Evolutionary conservation across 805 yeast species (phyloP).

Genomic region (Torulaspora delbrueckii): DNA sequence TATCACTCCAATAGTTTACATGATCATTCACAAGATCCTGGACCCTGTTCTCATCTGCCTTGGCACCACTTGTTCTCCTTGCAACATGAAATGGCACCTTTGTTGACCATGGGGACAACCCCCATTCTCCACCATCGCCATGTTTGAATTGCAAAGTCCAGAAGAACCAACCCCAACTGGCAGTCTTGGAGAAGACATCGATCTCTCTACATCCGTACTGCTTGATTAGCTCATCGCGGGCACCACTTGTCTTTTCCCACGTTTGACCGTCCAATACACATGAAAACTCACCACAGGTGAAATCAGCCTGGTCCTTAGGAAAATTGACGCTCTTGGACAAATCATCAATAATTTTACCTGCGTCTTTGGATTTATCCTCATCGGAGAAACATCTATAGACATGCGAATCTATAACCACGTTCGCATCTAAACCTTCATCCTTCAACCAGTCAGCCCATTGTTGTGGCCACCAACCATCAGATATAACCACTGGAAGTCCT

Average conservation of each 20-base stretch:
- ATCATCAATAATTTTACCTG: conserved; percentile 57
- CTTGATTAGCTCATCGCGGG: conserved; percentile 52
- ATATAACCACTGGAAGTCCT: conserved; percentile 65
- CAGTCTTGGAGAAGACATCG: conserved; percentile 45
- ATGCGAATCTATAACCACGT: conserved; percentile 78
- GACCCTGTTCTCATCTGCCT: conserved; percentile 36
- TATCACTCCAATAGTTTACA: conserved; percentile 63
- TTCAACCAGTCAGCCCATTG: conserved; percentile 68
- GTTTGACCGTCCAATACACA: conserved; percentile 75
- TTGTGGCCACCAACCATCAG: conserved; percentile 92
- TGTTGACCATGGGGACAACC: conserved; percentile 66
- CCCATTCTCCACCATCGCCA: conserved; percentile 98
- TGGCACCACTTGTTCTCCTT: conserved; percentile 16
- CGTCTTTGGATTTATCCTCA: conserved; percentile 59
- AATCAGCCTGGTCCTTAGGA: conserved; percentile 50
- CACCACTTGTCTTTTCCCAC: conserved; percentile 52
- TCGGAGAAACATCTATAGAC: conserved; percentile 83
- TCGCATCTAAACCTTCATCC: conserved; percentile 39
- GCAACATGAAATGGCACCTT: conserved; percentile 47
- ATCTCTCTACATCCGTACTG: conserved; percentile 59
- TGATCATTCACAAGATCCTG: conserved; percentile 40
- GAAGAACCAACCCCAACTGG: conserved; percentile 71
- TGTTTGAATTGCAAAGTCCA: conserved; percentile 87
- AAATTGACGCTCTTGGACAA: conserved; percentile 48
- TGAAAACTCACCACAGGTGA: conserved; percentile 84